These are phyloP conservation scores for Pseudopediastrum boryanum DNA, from an alignment of 139 green algal genomes.

Conservation along the genomic window DNA sequence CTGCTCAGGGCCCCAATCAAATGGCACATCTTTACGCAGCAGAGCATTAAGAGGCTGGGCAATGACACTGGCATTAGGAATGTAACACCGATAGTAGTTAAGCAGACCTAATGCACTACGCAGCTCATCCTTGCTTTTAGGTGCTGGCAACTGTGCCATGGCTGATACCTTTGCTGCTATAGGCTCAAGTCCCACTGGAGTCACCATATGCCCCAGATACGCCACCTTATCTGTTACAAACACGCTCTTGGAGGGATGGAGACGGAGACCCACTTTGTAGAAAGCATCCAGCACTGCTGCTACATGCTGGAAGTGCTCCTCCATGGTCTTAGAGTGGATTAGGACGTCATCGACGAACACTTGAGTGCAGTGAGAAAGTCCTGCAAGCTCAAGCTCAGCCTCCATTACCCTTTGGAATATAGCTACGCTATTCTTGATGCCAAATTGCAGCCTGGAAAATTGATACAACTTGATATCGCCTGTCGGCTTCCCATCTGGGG, in stretches of 20 bases:
- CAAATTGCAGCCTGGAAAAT: constrained; percentile 38
- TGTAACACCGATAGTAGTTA: constrained; percentile 55
- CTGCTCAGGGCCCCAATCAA: constrained; percentile 28
- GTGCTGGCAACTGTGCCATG: constrained; percentile 36
- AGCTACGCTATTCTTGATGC: constrained; percentile 17
- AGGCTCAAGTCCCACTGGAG: constrained; percentile 10
- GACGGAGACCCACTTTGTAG: neutral
- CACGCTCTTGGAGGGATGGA: constrained; percentile 38
- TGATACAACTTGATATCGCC: neutral
- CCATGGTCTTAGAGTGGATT: neutral
- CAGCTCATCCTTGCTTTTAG: constrained; percentile 35
- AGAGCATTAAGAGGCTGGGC: constrained; percentile 36
- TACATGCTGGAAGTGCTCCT: constrained; percentile 26
- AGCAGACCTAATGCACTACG: constrained; percentile 43
- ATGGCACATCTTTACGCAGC: constrained; percentile 26
- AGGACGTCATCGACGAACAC: constrained; percentile 43
- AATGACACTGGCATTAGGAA: constrained; percentile 40
- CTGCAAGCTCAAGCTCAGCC: constrained; percentile 7
- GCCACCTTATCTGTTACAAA: constrained; percentile 10
- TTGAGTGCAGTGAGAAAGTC: neutral
- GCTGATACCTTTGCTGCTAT: constrained; percentile 37
- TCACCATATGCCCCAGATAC: constrained; percentile 48
- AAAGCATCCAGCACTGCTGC: constrained; percentile 4
- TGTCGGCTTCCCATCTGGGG: no score
- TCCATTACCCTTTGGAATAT: constrained; percentile 34